Base-by-base conservation (phyloP, 2,329 filamentous ascomycete genomes). In the Kalmusia sp. region DNA sequence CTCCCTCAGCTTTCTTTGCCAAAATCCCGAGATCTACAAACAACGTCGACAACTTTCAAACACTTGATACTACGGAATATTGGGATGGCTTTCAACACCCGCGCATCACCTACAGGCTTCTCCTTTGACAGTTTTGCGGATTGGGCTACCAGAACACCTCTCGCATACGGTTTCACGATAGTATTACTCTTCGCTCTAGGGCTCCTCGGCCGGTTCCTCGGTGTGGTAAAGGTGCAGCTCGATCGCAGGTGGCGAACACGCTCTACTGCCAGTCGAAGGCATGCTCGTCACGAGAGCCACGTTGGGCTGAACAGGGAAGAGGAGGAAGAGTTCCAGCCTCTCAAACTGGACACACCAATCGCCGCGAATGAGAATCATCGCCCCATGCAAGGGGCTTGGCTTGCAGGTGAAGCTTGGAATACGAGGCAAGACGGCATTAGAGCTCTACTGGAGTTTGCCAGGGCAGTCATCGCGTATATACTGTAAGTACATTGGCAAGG, bases 131-230 rank as follows among this genome's bases (percentile, higher is more conserved):
- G 65, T 53, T 65, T 72, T 49, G 58, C 59, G 3, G 44, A 57
- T 22, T 71, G 66, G 68, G 68, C 63, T 1, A 70, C 66, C 1
- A 63, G 60, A 2, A 62, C 69, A 7, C 58, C 65, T 1, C 45
- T 51, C 1, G 51, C 61, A 6, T 72, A 72, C 47, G 48, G 62
- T 14, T 53, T 63, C 5, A 59, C 70, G 1, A 46, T 72, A 21
- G 33, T 69, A 33, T 64, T 69, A 28, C 55, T 72, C 11, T 70
- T 70, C 49, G 51, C 43, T 6, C 49, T 70, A 2, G 65, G 67
- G 3, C 44, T 72, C 1, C 51, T 70, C 21, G 69, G 68, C 22
- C 68, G 69, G 2, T 71, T 70, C 30, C 66, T 72, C 4, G 65
- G 68, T 9, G 65, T 65, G 2, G 28, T 68, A 22, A 64, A 63